Evolutionary conservation across 129 eudicot species (phyloP), one percentile per base, ranked within the genome.

Genomic region (Centaurea solstitialis): DNA sequence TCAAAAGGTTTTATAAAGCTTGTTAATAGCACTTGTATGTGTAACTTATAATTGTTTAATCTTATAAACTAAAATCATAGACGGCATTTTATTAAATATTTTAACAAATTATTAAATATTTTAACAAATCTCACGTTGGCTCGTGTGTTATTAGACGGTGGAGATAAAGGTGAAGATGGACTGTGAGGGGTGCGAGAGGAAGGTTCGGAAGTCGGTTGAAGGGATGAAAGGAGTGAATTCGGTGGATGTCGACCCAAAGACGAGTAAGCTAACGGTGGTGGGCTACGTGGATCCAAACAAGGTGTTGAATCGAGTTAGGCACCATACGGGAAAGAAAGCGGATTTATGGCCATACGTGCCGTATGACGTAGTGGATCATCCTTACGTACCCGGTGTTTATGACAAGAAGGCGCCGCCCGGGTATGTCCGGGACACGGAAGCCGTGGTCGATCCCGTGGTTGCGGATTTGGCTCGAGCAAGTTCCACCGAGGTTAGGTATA

Each of bases 151-250:
- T 33, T 33, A 33, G 90, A 90, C 88, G 57, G 91, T 90, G 83
- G 91, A 87, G 78, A 90, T 87, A 78, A 90, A 70, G 77, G 86
- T 90, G 65, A 86, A 77, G 70, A 90, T 90, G 87, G 94, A 90
- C 76, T 90, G 94, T 20, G 94, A 87, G 70, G 94, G 94, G 9
- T 90, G 94, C 76, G 92, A 86, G 61, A 90, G 92, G 75, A 90
- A 79, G 62, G 94, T 88, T 18, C 77, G 88, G 35, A 90, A 86
- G 68, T 85, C 90, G 1, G 94, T 88, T 20, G 81, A 82, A 41
- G 90, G 90, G 6, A 90, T 90, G 94, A 87, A 84, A 76, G 91
- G 94, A 9, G 92, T 88, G 74, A 88, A 66, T 8, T 68, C 79
- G 21, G 82, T 90, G 5, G 87, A 86, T 2, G 87, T 88, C 0